Percentiles rank a stretch among this genome's conserved stretches.
Evolutionary conservation across 2,329 filamentous ascomycete species (phyloP).

Genomic region (Harringtonia aguacate): DNA sequence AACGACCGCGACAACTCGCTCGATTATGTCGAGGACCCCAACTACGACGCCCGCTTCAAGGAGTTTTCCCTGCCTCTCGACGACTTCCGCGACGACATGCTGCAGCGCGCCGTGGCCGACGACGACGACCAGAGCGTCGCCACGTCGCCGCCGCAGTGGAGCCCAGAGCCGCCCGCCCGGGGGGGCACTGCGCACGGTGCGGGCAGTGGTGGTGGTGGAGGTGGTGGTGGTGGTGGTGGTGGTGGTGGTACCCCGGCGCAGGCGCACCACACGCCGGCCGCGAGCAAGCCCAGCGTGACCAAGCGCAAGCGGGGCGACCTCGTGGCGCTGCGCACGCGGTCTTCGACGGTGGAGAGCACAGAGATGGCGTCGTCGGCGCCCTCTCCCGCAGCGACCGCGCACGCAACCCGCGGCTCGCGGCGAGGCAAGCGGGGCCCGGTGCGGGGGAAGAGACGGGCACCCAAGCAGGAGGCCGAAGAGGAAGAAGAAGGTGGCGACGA

Average conservation of each 20-base stretch:
- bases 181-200: too few species aligned
- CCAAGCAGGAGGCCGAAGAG: conserved; percentile 1
- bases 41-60: conserved; percentile 11
- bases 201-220: too few species aligned
- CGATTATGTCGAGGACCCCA: conserved; percentile 9
- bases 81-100: conserved; percentile 13
- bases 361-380: conserved; percentile 8
- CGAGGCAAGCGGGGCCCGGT: conserved; percentile 2
- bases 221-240: too few species aligned
- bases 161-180: conserved; percentile 5
- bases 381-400: conserved; percentile 5
- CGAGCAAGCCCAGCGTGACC: not conserved
- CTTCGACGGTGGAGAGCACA: conserved; percentile 12
- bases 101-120: conserved; percentile 9
- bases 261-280: not conserved
- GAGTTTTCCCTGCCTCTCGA: conserved; percentile 13
- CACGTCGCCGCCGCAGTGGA: conserved; percentile 13
- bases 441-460: not conserved
- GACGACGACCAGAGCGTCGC: conserved; percentile 3
- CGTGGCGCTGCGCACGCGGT: conserved; percentile 8
- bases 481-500: conserved; percentile 2
- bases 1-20: conserved; percentile 40
- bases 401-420: conserved; percentile 3
- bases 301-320: conserved; percentile 13
- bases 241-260: too few species aligned